These are phyloP conservation scores for Lachancea waltii DNA, from an alignment of 805 yeast genomes.

Conservation along the genomic window DNA sequence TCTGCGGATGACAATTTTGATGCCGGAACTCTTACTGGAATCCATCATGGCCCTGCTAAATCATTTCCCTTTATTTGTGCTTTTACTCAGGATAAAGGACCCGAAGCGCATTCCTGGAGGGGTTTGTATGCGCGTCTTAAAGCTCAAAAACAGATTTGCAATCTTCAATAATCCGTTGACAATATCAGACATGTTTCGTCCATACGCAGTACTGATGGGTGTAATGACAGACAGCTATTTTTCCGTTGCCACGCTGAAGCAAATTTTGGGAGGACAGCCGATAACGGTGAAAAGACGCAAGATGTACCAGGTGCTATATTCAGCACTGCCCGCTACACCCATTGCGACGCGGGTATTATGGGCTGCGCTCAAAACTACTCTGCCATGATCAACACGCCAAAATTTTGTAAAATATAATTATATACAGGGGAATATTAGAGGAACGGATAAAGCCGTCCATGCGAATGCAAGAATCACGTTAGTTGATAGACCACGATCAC, in stretches of 20 bases:
- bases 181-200: conserved; percentile 41
- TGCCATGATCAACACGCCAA: not conserved
- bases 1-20: conserved; percentile 46
- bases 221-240: conserved; percentile 39
- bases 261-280: conserved; percentile 40
- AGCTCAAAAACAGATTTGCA: conserved; percentile 17
- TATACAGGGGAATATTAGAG: conserved; percentile 2
- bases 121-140: conserved; percentile 29
- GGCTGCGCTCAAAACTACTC: conserved; percentile 13
- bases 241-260: conserved; percentile 35
- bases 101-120: conserved; percentile 64
- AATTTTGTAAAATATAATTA: not conserved
- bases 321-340: conserved; percentile 43
- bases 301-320: conserved; percentile 46
- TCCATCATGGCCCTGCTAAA: conserved; percentile 58
- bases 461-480: too few species aligned
- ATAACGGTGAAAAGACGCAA: conserved; percentile 41
- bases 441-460: not conserved
- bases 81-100: conserved; percentile 73
- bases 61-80: conserved; percentile 80
- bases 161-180: conserved; percentile 42
- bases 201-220: conserved; percentile 37
- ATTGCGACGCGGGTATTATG: conserved; percentile 19
- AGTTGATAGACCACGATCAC: too few species aligned
- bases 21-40: conserved; percentile 48